Evolutionary conservation across 768 basidiomycete genomes (phyloP).

Genomic region (Auricularia heimuer): DNA sequence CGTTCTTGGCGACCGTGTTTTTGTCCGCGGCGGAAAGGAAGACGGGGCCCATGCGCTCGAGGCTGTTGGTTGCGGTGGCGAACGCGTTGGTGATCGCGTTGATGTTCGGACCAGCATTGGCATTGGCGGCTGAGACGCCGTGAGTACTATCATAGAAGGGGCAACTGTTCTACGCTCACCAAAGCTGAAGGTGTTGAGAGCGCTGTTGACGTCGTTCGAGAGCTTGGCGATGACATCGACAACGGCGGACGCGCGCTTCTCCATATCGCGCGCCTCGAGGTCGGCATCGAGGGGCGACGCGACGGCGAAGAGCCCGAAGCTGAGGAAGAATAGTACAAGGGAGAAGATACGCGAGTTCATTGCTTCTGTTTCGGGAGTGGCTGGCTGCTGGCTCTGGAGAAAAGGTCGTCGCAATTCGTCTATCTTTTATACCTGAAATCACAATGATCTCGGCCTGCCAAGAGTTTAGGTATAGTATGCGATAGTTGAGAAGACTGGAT

Average conservation of each 20-base stretch:
- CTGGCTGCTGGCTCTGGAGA: background rate
- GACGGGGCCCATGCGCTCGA: background rate
- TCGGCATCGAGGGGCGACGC: background rate
- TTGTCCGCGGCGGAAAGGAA: background rate
- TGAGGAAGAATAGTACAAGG: background rate
- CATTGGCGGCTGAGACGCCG: background rate
- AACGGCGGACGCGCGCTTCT: background rate
- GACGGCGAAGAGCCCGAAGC: background rate
- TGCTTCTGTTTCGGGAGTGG: background rate
- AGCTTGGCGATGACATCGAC: background rate
- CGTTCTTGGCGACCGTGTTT: background rate
- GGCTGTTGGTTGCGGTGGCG: background rate
- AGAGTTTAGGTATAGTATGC: no score
- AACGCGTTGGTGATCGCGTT: background rate
- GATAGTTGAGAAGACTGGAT: no score
- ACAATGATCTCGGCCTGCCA: no score
- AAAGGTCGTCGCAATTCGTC: no score
- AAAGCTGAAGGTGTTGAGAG: no score
- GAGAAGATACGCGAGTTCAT: background rate
- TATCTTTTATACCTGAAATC: no score
- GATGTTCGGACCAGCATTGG: background rate
- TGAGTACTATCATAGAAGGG: no score
- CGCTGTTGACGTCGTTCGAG: background rate
- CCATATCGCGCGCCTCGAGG: background rate
- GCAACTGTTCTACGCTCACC: no score